Evolutionary conservation across 2,329 filamentous ascomycete genomes (phyloP), one percentile per base, ranked within the genome.

Genomic region (Trichoderma asperellum): DNA sequence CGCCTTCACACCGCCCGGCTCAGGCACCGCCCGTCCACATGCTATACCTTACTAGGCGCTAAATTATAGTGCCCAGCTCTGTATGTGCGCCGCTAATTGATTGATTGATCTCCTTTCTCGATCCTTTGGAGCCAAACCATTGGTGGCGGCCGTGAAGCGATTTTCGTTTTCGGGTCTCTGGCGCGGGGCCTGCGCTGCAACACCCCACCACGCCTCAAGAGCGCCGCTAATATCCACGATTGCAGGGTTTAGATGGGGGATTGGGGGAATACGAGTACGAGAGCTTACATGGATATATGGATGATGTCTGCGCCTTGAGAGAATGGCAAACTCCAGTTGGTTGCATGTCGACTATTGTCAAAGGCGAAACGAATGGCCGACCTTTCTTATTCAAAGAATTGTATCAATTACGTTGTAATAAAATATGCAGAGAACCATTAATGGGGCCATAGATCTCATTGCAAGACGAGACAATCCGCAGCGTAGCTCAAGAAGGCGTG

Each of bases 1-100:
- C 34, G 53, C 47, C 32, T 64, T 65, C 32, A 68, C 67, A 69
- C 67, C 67, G 67, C 67, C 59, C 58, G 63, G 43, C 62, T 53
- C 57, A 27, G 52, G 47, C 47, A 49, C 43, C 21, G n/a, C 34
- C 34, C 18, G 1, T 21, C 18, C 40, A 35, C 59, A 52, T 24
- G n/a, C 4, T 35, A 47, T 60, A 32, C 32, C 35, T 43, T 29
- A n/a, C 6, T 47, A 12, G 47, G 47, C 47, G 21, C 47, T 49
- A 49, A 49, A 24, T 12, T 4, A 49, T 49, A 24, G 47, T 4
- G 47, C 47, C 47, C 21, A 24, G 21, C 40, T 49, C 47, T 49
- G 47, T 49, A 24, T 49, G 12, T 49, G 47, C 47, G 47, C 47
- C 47, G n/a, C 12, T 24, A 40, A 27, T 40, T 59, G 37, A 10